Base-by-base conservation (phyloP, 2,329 filamentous ascomycete species). In the Orbilia oligospora region DNA sequence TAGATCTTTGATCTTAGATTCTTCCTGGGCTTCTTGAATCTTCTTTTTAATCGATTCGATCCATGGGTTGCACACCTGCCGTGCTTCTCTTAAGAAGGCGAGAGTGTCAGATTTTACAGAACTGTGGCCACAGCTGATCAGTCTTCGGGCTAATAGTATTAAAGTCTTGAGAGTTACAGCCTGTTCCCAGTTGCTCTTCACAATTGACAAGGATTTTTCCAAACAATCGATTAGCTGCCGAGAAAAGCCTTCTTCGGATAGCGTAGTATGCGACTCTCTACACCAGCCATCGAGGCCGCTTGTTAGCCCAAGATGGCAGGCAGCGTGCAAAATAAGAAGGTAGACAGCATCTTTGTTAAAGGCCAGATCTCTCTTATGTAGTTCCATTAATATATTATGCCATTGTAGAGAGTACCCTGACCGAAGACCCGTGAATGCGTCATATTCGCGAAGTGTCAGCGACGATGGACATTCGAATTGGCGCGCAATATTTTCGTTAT, bases 371-470 rank as follows among this genome's bases (percentile, higher is more conserved):
- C 87, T 86, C 0, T 84, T 83, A 0, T 83, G 82, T 2, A 91
- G 82, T 80, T 91, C 87, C 0, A 84, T 80, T 0, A 90, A 81
- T 1, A 91, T 86, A 68, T 90, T 91, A 14, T 84, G 81, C 87
- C 89, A 91, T 56, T 89, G 87, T 5, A 90, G 83, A 0, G 82
- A 80, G 8, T 84, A 71, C 0, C 89, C 89, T 0, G 87, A 81
- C 0, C 87, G 85, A 1, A 91, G 80, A 0, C 85, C 81, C 0
- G 85, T 84, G 18, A 90, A 86, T 0, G 86, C 84, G 56, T 88
- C 87, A 81, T 86, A 91, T 68, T 91, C 89, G 0, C 87, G 86
- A 0, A 89, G 76, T 0, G 86, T 85, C 68, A 91, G 83, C 18
- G 86, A 80, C 0, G 67, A 5, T 0, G 89, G 88, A 56, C 88